Conservation (phyloP, 352 stramenopile species). For the Aphanomyces astaci region DNA sequence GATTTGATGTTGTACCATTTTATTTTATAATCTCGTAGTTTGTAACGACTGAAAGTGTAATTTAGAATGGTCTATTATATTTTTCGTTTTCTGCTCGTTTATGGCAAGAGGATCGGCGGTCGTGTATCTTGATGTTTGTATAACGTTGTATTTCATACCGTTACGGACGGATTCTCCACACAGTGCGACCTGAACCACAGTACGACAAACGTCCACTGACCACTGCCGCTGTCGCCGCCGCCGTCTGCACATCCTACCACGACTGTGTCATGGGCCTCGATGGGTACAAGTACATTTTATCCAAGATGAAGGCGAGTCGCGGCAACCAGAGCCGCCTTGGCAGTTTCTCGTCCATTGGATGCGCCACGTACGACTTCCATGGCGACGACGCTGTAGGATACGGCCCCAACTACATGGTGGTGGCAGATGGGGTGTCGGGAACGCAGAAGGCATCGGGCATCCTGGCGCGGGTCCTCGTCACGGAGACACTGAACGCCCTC, state of each 20-base stretch:
- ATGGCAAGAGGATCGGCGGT: too few species aligned
- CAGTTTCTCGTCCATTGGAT: conserved; percentile 68
- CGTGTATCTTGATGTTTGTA: not conserved
- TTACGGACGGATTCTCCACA: not conserved
- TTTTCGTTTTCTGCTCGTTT: too few species aligned
- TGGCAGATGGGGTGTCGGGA: conserved; percentile 77
- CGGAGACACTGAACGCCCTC: conserved; percentile 62
- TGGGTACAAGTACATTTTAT: conserved; percentile 21
- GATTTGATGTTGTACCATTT: too few species aligned
- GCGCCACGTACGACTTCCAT: conserved; percentile 69
- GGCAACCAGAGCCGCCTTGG: conserved; percentile 22
- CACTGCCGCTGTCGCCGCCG: not conserved
- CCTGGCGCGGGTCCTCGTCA: conserved; percentile 64
- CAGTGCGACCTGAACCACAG: not conserved
- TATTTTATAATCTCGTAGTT: too few species aligned
- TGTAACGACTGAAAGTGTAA: too few species aligned
- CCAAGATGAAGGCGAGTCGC: conserved; percentile 23
- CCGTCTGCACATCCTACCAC: not conserved
- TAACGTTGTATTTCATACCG: not conserved
- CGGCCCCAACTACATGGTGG: conserved; percentile 76
- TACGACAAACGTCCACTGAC: too few species aligned
- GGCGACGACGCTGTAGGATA: conserved; percentile 82
- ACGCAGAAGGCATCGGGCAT: conserved; percentile 79
- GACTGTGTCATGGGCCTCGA: conserved; percentile 13
- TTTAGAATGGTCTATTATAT: not conserved